Percentiles rank a stretch among this genome's conserved stretches.
Evolutionary conservation across 371 early-diverging fungal genomes (phyloP).

Genomic region (Blastocladiella emersonii): DNA sequence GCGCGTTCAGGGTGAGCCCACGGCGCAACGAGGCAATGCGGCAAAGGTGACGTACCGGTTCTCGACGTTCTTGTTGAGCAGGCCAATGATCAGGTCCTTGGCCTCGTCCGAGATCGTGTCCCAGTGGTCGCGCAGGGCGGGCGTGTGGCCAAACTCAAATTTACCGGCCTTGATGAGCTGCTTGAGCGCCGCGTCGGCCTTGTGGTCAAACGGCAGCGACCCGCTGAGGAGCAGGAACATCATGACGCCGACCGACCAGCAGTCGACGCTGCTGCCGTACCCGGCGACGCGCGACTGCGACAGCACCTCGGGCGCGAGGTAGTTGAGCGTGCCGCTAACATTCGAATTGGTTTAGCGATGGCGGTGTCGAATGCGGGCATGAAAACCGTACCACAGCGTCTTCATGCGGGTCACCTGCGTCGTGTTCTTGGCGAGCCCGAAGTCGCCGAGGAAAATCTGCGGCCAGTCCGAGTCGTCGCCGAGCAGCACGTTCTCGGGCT

Average conservation of each 20-base stretch:
- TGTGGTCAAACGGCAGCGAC: background rate
- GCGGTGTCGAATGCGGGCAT: too few species aligned
- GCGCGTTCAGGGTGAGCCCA: too few species aligned
- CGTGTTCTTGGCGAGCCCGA: constrained; percentile 38
- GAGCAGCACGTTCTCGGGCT: constrained; percentile 43
- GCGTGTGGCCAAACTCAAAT: background rate
- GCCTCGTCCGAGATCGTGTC: background rate
- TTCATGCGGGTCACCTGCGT: background rate
- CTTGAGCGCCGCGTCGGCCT: background rate
- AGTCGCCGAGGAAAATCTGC: constrained; percentile 35
- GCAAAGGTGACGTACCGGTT: too few species aligned
- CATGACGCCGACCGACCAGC: constrained; percentile 44
- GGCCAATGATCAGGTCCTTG: background rate
- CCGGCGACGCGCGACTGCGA: constrained; percentile 12
- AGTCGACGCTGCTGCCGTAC: constrained; percentile 35
- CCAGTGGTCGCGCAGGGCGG: background rate
- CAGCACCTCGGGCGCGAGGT: constrained; percentile 3
- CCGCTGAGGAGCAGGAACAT: constrained; percentile 15
- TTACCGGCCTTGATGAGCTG: background rate
- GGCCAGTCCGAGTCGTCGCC: constrained; percentile 20
- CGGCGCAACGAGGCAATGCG: too few species aligned
- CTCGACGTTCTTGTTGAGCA: background rate
- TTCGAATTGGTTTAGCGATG: too few species aligned
- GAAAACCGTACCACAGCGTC: background rate
- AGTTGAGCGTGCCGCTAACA: constrained; percentile 3